These are phyloP conservation scores for Diutina siamensis DNA, from an alignment of 1,139 yeast genomes.

Conservation along the genomic window DNA sequence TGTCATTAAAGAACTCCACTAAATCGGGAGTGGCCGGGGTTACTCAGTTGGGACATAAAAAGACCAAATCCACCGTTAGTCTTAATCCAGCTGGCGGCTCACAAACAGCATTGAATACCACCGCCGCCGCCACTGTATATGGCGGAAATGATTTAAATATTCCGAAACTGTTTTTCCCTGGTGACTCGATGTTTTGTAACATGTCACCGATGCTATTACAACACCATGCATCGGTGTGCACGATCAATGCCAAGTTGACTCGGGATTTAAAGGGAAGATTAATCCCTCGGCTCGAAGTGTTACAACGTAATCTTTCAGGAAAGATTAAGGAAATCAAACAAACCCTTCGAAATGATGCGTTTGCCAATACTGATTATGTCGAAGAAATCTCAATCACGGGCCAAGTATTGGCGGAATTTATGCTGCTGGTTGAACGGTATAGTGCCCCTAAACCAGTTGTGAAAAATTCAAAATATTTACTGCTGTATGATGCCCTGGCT, in stretches of 20 bases:
- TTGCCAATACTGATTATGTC: conserved; percentile 25
- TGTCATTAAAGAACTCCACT: background rate
- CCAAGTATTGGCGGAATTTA: conserved; percentile 20
- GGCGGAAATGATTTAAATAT: background rate
- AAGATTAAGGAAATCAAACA: conserved; percentile 35
- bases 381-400: conserved; percentile 34
- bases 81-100: too few relatives aligned
- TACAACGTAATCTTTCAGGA: conserved; percentile 24
- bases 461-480: conserved; percentile 9
- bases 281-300: conserved; percentile 27
- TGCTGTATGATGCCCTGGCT: background rate
- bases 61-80: background rate
- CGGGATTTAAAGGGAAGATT: conserved; percentile 24
- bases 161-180: conserved; percentile 1
- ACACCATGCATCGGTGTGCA: conserved; percentile 24
- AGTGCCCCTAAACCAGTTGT: conserved; percentile 15
- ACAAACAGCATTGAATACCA: too few relatives aligned
- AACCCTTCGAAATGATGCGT: conserved; percentile 31
- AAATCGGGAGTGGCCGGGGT: background rate
- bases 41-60: background rate
- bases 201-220: conserved; percentile 25
- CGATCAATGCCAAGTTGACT: conserved; percentile 19
- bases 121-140: too few relatives aligned
- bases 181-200: conserved; percentile 16
- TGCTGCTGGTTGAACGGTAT: conserved; percentile 24